Conservation (phyloP, 2,329 filamentous ascomycete species). For the Diaporthe caulivora region DNA sequence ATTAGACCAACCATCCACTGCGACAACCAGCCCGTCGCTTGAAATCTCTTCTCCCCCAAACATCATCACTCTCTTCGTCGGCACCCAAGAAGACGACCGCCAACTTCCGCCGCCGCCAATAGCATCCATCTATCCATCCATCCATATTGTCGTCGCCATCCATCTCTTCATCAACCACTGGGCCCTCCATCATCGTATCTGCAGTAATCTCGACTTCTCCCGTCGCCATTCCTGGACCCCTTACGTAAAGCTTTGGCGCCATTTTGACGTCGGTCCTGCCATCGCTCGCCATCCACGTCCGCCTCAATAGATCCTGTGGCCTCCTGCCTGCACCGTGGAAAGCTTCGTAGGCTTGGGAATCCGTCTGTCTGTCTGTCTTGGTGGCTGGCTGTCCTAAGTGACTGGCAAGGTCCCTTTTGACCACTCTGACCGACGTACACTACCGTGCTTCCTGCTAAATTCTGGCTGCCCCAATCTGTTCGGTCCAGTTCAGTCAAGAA, state of each 20-base stretch:
- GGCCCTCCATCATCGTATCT: constrained; percentile 6
- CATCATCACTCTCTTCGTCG: background rate
- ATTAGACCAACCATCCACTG: constrained; percentile 15
- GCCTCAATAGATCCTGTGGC: constrained; percentile 23
- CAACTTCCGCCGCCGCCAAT: constrained; percentile 23
- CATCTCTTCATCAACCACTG: constrained; percentile 27
- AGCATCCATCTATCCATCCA: constrained; percentile 19
- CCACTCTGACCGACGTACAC: constrained; percentile 23
- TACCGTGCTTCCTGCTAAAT: constrained; percentile 11
- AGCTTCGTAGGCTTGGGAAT: constrained; percentile 34
- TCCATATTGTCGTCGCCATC: constrained; percentile 6
- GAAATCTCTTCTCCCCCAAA: constrained; percentile 31
- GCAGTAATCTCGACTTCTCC: constrained; percentile 36
- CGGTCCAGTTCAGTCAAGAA: background rate
- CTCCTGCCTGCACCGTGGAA: constrained; percentile 27
- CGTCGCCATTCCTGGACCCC: constrained; percentile 16
- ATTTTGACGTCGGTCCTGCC: constrained; percentile 25
- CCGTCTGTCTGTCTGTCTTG: constrained; percentile 9
- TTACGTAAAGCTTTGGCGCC: constrained; percentile 28
- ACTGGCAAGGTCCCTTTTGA: constrained; percentile 29
- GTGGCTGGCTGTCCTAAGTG: constrained; percentile 14
- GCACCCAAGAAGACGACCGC: constrained; percentile 17
- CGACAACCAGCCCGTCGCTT: constrained; percentile 3
- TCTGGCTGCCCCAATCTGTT: constrained; percentile 10
- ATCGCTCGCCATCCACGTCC: constrained; percentile 19